Evolutionary conservation across 805 yeast genomes (phyloP).

Genomic region (Saccharomycopsis babjevae): DNA sequence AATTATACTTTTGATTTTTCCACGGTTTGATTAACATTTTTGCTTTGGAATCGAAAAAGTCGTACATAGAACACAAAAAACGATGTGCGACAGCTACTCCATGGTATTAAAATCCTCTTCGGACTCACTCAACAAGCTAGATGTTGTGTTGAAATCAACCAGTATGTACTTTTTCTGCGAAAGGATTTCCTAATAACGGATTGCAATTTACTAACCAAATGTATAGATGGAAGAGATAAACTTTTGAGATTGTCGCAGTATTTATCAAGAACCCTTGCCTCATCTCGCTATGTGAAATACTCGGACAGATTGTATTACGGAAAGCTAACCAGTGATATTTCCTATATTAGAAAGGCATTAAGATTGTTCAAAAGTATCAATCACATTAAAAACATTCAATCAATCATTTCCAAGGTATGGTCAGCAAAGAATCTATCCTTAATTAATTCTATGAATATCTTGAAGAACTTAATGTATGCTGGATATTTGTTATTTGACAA

Average conservation of each 20-base stretch:
- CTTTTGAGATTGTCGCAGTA: slow-evolving; percentile 13
- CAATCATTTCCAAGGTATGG: background rate
- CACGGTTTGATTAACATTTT: background rate
- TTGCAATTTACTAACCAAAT: background rate
- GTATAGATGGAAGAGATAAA: slow-evolving; percentile 16
- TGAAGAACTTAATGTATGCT: slow-evolving; percentile 5
- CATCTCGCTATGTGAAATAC: background rate
- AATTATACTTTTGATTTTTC: background rate
- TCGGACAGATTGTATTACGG: background rate
- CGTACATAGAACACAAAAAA: background rate
- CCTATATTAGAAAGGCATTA: slow-evolving; percentile 12
- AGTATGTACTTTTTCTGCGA: background rate
- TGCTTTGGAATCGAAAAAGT: background rate
- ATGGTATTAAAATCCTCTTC: background rate
- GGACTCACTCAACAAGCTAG: background rate
- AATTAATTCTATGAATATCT: background rate
- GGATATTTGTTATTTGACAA: slow-evolving; percentile 14
- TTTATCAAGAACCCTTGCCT: slow-evolving; percentile 8
- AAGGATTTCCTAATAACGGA: background rate
- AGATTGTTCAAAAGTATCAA: slow-evolving; percentile 16
- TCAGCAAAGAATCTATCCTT: background rate
- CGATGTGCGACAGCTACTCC: background rate
- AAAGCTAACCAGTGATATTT: slow-evolving; percentile 4
- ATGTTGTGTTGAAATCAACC: background rate
- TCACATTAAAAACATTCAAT: slow-evolving; percentile 11